These are phyloP conservation scores for Exophiala sp. DNA, from an alignment of 2,329 filamentous ascomycete species.

Conservation along the genomic window DNA sequence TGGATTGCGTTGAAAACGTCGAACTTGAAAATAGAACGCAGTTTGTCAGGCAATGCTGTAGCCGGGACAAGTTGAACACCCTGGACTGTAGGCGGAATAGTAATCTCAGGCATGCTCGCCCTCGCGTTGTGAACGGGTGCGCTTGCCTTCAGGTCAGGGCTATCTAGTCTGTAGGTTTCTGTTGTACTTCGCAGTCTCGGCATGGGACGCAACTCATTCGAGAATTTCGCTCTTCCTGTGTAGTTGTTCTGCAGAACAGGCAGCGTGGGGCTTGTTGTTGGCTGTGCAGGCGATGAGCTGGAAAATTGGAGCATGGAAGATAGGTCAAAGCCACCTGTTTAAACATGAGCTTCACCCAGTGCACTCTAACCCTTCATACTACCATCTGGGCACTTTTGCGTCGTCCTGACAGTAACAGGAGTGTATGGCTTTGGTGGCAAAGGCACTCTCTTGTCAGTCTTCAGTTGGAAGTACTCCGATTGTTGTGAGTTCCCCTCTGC, in stretches of 20 bases:
- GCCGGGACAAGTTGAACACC: conserved; percentile 57
- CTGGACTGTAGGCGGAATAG: conserved; percentile 43
- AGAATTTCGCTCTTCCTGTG: neutral
- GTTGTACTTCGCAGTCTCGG: neutral
- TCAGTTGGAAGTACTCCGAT: neutral
- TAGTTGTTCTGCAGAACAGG: conserved; percentile 15
- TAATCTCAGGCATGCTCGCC: neutral
- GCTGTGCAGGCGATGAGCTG: conserved; percentile 17
- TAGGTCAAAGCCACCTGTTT: conserved; percentile 8
- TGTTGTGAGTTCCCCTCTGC: conserved; percentile 6
- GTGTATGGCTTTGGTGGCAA: conserved; percentile 7
- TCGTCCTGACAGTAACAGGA: neutral
- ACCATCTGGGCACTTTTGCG: conserved; percentile 3
- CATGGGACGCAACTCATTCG: neutral
- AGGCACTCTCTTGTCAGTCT: neutral
- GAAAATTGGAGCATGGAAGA: conserved; percentile 7
- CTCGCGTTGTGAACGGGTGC: neutral
- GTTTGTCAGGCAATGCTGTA: conserved; percentile 60
- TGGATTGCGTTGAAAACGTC: conserved; percentile 75
- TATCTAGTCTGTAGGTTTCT: neutral
- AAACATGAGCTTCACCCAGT: conserved; percentile 3
- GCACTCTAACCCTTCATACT: neutral
- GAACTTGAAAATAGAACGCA: conserved; percentile 65
- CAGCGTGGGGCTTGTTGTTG: conserved; percentile 20
- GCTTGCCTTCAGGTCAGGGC: neutral